Conservation (phyloP, 2,329 filamentous ascomycete species). For the Neofusicoccum sp. region DNA sequence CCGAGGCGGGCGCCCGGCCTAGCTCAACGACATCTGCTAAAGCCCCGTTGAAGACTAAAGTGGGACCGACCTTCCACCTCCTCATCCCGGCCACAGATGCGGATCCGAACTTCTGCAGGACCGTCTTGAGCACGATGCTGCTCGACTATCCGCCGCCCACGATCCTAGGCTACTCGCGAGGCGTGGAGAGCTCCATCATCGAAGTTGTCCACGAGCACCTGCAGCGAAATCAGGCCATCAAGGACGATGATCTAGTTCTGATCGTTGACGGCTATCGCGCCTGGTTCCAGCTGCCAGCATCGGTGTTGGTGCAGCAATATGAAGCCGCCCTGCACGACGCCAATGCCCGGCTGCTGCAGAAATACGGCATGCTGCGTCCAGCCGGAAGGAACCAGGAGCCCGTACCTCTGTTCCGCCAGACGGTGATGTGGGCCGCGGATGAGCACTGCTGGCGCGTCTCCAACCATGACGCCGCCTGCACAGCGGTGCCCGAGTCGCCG, state of each 20-base stretch:
- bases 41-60: slow-evolving; percentile 25
- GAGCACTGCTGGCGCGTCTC: slow-evolving; percentile 52
- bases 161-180: slow-evolving; percentile 47
- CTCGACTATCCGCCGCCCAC: slow-evolving; percentile 59
- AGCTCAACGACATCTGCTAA: neutral
- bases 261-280: slow-evolving; percentile 64
- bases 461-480: slow-evolving; percentile 50
- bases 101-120: slow-evolving; percentile 55
- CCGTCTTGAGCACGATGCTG: slow-evolving; percentile 57
- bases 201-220: slow-evolving; percentile 47
- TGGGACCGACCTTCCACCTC: slow-evolving; percentile 49
- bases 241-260: slow-evolving; percentile 61
- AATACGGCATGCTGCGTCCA: slow-evolving; percentile 43
- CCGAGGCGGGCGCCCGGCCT: neutral
- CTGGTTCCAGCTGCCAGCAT: slow-evolving; percentile 64
- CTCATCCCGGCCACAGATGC: slow-evolving; percentile 51
- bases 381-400: slow-evolving; percentile 8
- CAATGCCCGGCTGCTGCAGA: slow-evolving; percentile 51
- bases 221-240: slow-evolving; percentile 44
- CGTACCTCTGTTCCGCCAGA: slow-evolving; percentile 45
- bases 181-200: slow-evolving; percentile 46
- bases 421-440: slow-evolving; percentile 56
- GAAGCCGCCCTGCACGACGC: slow-evolving; percentile 53
- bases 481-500: slow-evolving; percentile 51
- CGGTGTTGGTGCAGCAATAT: slow-evolving; percentile 63